A percentile compares a stretch with the other conserved stretches of the same genome.
Evolutionary conservation across 2,329 filamentous ascomycete genomes (phyloP).

Genomic region (Fusarium lateritium): DNA sequence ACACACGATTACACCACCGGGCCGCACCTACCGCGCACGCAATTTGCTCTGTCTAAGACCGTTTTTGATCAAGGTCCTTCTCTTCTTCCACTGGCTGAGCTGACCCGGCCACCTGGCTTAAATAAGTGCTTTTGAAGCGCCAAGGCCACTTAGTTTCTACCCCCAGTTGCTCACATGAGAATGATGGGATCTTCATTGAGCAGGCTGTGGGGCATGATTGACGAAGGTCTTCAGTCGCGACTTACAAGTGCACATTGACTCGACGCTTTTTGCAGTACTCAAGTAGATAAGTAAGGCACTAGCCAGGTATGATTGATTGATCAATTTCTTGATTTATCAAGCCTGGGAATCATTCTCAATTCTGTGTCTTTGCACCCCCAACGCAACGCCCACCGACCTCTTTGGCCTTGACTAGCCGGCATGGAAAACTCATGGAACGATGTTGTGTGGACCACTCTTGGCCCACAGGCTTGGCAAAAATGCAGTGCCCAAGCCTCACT

Average conservation of each 20-base stretch:
- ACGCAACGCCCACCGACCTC: background rate
- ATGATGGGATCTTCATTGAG: background rate
- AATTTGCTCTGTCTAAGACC: background rate
- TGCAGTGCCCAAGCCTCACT: constrained; percentile 15
- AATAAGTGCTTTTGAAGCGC: background rate
- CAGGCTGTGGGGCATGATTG: constrained; percentile 8
- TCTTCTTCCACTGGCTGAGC: background rate
- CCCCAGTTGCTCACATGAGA: constrained; percentile 16
- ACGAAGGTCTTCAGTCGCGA: background rate
- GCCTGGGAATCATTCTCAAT: background rate
- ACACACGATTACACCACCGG: constrained; percentile 1
- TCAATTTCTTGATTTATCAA: background rate
- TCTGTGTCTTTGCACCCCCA: background rate
- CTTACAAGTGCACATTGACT: background rate
- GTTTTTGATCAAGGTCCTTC: background rate
- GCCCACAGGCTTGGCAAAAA: constrained; percentile 38
- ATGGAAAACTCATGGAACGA: constrained; percentile 37
- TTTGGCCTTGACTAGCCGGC: constrained; percentile 2
- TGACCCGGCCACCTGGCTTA: background rate
- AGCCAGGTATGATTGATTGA: no score
- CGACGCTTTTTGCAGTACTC: no score
- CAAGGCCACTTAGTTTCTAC: background rate
- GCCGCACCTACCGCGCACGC: background rate
- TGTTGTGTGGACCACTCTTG: constrained; percentile 35
- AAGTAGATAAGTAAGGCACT: no score